Evolutionary conservation across 352 stramenopile species (phyloP).

Genomic region (Achlya hypogyna): DNA sequence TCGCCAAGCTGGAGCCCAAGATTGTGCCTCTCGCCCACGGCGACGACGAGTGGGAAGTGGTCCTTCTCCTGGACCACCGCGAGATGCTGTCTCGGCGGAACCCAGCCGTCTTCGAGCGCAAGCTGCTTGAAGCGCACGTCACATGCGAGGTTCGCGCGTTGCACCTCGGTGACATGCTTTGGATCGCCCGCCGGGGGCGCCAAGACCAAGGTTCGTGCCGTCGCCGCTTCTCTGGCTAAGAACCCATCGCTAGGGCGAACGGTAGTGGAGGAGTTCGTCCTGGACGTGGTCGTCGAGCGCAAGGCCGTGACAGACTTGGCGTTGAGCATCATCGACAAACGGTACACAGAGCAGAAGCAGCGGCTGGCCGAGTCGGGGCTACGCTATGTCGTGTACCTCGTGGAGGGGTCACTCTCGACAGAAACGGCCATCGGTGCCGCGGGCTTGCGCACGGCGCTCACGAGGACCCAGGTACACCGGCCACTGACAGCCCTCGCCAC

Average conservation of each 20-base stretch:
- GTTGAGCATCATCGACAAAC: constrained; percentile 73
- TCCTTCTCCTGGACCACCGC: constrained; percentile 75
- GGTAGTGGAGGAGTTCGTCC: constrained; percentile 42
- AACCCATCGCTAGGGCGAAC: neutral
- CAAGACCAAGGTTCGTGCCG: neutral
- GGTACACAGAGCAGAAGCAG: constrained; percentile 72
- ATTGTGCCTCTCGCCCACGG: neutral
- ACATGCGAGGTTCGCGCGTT: constrained; percentile 73
- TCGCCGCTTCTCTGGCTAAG: neutral
- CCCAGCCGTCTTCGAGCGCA: constrained; percentile 62
- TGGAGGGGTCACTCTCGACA: constrained; percentile 67
- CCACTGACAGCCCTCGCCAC: neutral
- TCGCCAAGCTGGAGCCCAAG: neutral
- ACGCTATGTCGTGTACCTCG: constrained; percentile 75
- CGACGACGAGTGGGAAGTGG: constrained; percentile 59
- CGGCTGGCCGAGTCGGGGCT: constrained; percentile 52
- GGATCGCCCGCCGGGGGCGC: constrained; percentile 43
- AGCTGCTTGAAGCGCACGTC: constrained; percentile 63
- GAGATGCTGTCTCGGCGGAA: constrained; percentile 68
- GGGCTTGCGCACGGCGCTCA: constrained; percentile 61
- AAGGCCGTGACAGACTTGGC: constrained; percentile 75
- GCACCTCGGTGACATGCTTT: constrained; percentile 71
- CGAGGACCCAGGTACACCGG: constrained; percentile 39
- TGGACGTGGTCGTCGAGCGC: constrained; percentile 77
- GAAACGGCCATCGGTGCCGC: constrained; percentile 53